Evolutionary conservation across 306 rosid genomes (phyloP).

Genomic region (Sphenostylis stenocarpa): DNA sequence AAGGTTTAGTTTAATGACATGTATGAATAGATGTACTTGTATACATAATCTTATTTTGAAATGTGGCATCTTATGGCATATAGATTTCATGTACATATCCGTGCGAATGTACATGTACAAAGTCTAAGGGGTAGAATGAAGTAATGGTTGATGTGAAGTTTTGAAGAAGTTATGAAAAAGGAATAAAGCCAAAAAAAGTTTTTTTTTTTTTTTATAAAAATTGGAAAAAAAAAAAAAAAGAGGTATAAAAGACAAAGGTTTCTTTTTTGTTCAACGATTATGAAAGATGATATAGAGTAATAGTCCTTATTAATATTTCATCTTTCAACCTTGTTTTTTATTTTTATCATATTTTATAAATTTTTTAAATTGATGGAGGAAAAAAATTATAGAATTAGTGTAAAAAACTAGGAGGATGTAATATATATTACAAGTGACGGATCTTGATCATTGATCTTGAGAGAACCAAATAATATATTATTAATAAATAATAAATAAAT

Average conservation of each 20-base stretch:
- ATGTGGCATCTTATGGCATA: neutral
- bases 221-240: neutral
- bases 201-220: too few species aligned
- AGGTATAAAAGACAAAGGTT: constrained; percentile 25
- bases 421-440: too few species aligned
- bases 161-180: neutral
- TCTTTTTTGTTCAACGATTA: neutral
- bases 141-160: constrained; percentile 2
- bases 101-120: neutral
- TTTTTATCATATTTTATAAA: neutral
- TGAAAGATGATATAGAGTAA: constrained; percentile 14
- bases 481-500: too few species aligned
- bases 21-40: too few species aligned
- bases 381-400: too few species aligned
- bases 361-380: too few species aligned
- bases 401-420: too few species aligned
- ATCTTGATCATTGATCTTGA: too few species aligned
- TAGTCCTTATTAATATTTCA: constrained; percentile 13
- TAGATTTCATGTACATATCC: neutral
- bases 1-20: too few species aligned
- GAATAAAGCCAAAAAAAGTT: constrained; percentile 23
- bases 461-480: too few species aligned
- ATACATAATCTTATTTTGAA: neutral
- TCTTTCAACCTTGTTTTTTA: neutral
- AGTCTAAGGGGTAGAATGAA: neutral